A percentile compares a stretch with the other conserved stretches of the same genome.
Conservation (phyloP, 352 stramenopile genomes). For the Pilasporangium apinafurcum region DNA sequence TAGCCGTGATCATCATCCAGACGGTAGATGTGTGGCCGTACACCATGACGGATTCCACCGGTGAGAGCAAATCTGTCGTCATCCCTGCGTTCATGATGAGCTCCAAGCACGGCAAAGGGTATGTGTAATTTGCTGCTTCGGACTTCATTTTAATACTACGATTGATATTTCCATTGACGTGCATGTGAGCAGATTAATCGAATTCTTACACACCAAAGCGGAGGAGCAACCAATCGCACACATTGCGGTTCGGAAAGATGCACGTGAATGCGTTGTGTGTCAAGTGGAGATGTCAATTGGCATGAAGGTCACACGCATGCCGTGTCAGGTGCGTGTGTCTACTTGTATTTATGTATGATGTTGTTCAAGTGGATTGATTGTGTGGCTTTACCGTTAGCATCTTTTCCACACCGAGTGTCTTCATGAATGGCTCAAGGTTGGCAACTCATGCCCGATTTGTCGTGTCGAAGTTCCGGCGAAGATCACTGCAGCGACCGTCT, state of each 20-base stretch:
- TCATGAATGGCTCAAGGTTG: constrained; percentile 76
- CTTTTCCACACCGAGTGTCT: constrained; percentile 79
- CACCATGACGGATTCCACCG: constrained; percentile 77
- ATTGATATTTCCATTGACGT: too few species aligned
- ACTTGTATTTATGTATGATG: neutral
- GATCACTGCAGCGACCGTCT: constrained; percentile 14
- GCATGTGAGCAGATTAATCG: constrained; percentile 43
- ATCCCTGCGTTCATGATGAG: constrained; percentile 83
- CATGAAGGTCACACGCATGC: constrained; percentile 62
- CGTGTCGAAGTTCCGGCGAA: constrained; percentile 67
- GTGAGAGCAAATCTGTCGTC: constrained; percentile 40
- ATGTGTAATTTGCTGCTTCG: neutral
- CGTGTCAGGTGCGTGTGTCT: constrained; percentile 38
- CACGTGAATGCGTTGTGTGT: constrained; percentile 76
- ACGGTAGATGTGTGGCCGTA: constrained; percentile 75
- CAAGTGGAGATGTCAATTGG: constrained; percentile 73
- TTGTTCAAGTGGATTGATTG: constrained; percentile 5
- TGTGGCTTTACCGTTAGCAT: constrained; percentile 29
- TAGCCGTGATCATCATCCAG: constrained; percentile 63
- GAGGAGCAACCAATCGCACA: constrained; percentile 19
- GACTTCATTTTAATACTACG: too few species aligned
- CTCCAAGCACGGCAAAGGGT: constrained; percentile 60
- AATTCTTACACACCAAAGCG: constrained; percentile 32
- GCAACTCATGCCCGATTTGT: constrained; percentile 81
- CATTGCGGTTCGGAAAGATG: constrained; percentile 58